These are phyloP conservation scores for Takashimella koratensis DNA, from an alignment of 1,284 basidiomycete species.

Conservation along the genomic window DNA sequence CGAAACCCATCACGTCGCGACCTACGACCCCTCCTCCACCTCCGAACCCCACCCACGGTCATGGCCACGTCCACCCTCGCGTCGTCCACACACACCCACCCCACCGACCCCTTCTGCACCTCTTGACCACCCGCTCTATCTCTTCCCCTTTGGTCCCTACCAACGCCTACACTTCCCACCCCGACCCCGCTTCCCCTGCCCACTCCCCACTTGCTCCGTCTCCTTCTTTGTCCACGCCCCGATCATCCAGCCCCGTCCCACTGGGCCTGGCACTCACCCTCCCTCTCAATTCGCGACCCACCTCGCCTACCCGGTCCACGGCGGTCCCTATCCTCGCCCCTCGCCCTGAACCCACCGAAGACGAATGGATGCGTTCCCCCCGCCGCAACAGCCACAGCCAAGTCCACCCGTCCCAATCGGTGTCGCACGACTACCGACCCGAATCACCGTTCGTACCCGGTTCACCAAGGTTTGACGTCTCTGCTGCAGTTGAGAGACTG, in stretches of 20 bases:
- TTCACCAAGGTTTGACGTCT: background rate
- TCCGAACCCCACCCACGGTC: too few relatives aligned
- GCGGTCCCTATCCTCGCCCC: background rate
- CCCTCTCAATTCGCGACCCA: too few relatives aligned
- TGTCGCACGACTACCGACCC: background rate
- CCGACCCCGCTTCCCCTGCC: background rate
- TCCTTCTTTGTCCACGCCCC: background rate
- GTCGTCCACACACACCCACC: too few relatives aligned
- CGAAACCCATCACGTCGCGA: background rate
- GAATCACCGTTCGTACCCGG: background rate
- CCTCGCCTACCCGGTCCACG: background rate
- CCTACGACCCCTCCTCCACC: background rate
- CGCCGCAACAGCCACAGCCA: background rate
- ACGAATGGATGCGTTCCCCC: background rate
- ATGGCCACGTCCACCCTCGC: too few relatives aligned
- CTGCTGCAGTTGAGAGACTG: background rate
- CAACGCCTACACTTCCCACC: background rate
- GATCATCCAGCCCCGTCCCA: background rate
- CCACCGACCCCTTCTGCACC: background rate
- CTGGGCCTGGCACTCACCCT: background rate
- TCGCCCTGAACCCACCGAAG: background rate
- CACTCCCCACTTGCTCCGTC: background rate
- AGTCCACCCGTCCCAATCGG: background rate
- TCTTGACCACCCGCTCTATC: background rate
- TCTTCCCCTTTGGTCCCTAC: background rate